A percentile compares a stretch with the other conserved stretches of the same genome.
Evolutionary conservation across 23 red algal species (phyloP).

Genomic region (Chondrus crispus): DNA sequence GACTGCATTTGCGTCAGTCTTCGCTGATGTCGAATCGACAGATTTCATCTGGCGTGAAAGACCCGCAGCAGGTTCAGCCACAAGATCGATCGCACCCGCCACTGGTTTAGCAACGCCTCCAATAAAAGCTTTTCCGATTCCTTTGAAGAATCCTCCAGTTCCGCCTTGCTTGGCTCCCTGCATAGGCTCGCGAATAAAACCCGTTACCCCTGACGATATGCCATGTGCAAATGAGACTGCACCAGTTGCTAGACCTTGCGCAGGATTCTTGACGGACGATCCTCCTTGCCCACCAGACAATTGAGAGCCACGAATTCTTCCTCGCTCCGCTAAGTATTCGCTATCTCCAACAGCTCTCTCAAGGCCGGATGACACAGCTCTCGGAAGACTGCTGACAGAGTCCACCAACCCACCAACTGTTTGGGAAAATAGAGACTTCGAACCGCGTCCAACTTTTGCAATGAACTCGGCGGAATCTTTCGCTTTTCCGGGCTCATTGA

Average conservation of each 20-base stretch:
- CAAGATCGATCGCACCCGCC: conserved; percentile 86
- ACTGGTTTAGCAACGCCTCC: conserved; percentile 81
- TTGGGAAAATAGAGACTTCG: conserved; percentile 67
- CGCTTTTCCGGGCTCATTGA: conserved; percentile 74
- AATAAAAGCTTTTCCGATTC: conserved; percentile 83
- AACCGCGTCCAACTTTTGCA: conserved; percentile 57
- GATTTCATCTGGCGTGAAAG: conserved; percentile 58
- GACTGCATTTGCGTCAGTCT: background rate
- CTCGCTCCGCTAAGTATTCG: conserved; percentile 83
- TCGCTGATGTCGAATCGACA: background rate
- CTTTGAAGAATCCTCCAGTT: conserved; percentile 64
- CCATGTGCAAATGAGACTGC: conserved; percentile 85
- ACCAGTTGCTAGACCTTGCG: conserved; percentile 72
- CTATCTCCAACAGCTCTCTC: conserved; percentile 76
- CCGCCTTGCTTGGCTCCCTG: conserved; percentile 80
- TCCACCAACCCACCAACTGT: conserved; percentile 88
- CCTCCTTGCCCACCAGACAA: conserved; percentile 27
- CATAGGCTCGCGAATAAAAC: conserved; percentile 81
- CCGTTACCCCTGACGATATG: conserved; percentile 82
- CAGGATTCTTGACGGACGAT: conserved; percentile 33
- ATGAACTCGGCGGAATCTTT: conserved; percentile 84
- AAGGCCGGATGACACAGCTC: conserved; percentile 75
- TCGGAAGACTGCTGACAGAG: conserved; percentile 79
- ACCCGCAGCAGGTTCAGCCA: conserved; percentile 85
- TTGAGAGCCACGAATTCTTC: conserved; percentile 47